phyloP scores from a whole-genome alignment of 2,329 filamentous ascomycete species.

The Aphanocladium album region DNA sequence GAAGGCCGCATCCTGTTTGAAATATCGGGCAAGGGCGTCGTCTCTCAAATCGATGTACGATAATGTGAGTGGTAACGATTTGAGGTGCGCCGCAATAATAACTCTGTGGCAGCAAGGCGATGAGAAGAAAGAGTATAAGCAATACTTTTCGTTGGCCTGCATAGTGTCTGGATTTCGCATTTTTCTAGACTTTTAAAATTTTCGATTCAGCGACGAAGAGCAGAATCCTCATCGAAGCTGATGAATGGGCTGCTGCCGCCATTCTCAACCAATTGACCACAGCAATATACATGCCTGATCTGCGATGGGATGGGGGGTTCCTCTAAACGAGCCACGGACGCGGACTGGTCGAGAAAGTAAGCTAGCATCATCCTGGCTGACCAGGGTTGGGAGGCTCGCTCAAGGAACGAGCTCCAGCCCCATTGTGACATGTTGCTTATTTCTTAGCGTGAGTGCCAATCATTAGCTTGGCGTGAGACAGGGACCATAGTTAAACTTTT shows the following conservation, averaged over 20 bases:
- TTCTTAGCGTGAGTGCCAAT: too few relatives aligned
- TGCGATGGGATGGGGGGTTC: too few relatives aligned
- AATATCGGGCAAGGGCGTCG: not conserved
- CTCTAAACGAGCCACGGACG: too few relatives aligned
- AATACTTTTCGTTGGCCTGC: not conserved
- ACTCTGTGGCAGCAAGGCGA: not conserved
- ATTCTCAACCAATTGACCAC: not conserved
- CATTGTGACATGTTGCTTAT: too few relatives aligned
- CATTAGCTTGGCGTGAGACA: too few relatives aligned
- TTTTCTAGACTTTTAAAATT: not conserved
- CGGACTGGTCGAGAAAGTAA: too few relatives aligned
- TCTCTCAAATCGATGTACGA: not conserved
- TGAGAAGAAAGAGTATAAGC: constrained; percentile 3
- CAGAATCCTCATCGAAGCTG: not conserved
- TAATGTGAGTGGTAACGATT: not conserved
- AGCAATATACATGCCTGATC: too few relatives aligned
- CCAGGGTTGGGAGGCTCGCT: too few relatives aligned
- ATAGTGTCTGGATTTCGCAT: not conserved
- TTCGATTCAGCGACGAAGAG: not conserved
- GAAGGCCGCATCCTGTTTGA: not conserved
- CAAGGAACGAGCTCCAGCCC: too few relatives aligned
- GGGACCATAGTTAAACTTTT: too few relatives aligned
- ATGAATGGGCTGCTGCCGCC: not conserved
- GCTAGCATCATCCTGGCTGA: too few relatives aligned
- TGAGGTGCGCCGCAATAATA: constrained; percentile 2